phyloP scores from a whole-genome alignment of 495 filamentous ascomycete species.

The Penicillium samsonianum region DNA sequence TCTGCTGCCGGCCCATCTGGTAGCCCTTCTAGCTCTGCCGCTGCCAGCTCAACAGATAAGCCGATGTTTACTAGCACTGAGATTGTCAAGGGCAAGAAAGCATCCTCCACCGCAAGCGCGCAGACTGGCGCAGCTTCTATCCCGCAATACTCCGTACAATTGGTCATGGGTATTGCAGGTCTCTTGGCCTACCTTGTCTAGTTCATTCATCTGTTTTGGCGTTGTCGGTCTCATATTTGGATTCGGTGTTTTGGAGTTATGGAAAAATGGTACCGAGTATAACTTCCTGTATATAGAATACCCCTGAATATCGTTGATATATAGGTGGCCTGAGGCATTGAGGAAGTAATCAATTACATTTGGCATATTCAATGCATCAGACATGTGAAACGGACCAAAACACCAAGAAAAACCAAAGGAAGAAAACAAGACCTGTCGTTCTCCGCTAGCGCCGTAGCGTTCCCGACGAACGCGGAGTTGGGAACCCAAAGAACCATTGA shows the following conservation, averaged over 20 bases:
- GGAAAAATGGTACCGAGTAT: slow-evolving; percentile 6
- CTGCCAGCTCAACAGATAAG: slow-evolving; percentile 6
- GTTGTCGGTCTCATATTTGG: background rate
- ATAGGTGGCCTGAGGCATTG: slow-evolving; percentile 5
- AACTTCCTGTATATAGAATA: slow-evolving; percentile 14
- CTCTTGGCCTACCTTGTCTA: slow-evolving; percentile 22
- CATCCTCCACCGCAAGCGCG: slow-evolving; percentile 16
- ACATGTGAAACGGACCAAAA: background rate
- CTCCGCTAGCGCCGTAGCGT: background rate
- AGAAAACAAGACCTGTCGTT: background rate
- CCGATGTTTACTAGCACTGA: slow-evolving; percentile 14
- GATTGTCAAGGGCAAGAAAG: slow-evolving; percentile 13
- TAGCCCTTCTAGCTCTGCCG: slow-evolving; percentile 18
- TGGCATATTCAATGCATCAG: background rate
- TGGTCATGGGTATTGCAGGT: slow-evolving; percentile 20
- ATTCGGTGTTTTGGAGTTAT: slow-evolving; percentile 3
- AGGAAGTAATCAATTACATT: background rate
- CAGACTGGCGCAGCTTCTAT: slow-evolving; percentile 24
- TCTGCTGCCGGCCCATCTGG: slow-evolving; percentile 11
- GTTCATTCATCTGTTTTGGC: background rate
- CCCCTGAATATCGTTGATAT: slow-evolving; percentile 12
- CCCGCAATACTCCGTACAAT: slow-evolving; percentile 15
- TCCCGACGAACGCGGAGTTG: slow-evolving; percentile 2
- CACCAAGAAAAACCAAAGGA: background rate
- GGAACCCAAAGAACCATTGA: slow-evolving; percentile 8